Conservation (phyloP, 192 early-diverging fungal genomes). For the Entomortierella chlamydospora region DNA sequence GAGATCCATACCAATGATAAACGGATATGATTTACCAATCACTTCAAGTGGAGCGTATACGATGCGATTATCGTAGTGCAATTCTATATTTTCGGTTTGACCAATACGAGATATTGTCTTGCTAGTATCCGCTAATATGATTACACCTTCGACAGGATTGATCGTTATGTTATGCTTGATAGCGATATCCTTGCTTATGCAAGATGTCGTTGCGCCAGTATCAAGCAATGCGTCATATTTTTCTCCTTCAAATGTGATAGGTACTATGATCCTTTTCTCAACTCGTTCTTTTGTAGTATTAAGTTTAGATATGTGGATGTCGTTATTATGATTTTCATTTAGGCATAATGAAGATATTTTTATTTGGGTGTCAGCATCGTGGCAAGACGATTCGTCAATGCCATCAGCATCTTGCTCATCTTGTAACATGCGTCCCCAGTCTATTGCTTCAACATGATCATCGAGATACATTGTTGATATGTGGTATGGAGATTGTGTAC, state of each 20-base stretch:
- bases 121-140: not conserved
- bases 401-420: no score
- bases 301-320: no score
- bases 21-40: not conserved
- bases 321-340: no score
- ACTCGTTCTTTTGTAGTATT: no score
- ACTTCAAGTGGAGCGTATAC: not conserved
- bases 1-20: conserved; percentile 10
- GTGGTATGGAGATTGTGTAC: no score
- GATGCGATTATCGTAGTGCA: not conserved
- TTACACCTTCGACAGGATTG: not conserved
- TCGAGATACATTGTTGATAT: no score
- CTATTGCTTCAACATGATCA: no score
- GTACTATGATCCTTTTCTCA: not conserved
- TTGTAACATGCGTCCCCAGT: no score
- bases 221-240: conserved; percentile 10
- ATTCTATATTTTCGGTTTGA: not conserved
- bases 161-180: not conserved
- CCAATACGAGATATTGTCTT: not conserved
- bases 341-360: no score
- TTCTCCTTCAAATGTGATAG: not conserved
- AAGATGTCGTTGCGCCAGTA: not conserved
- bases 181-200: not conserved
- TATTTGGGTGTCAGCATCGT: no score
- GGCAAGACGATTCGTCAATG: no score